Evolutionary conservation across 2,329 filamentous ascomycete species (phyloP), one percentile per base, ranked within the genome.

Genomic region (Penicillium corylophilum): DNA sequence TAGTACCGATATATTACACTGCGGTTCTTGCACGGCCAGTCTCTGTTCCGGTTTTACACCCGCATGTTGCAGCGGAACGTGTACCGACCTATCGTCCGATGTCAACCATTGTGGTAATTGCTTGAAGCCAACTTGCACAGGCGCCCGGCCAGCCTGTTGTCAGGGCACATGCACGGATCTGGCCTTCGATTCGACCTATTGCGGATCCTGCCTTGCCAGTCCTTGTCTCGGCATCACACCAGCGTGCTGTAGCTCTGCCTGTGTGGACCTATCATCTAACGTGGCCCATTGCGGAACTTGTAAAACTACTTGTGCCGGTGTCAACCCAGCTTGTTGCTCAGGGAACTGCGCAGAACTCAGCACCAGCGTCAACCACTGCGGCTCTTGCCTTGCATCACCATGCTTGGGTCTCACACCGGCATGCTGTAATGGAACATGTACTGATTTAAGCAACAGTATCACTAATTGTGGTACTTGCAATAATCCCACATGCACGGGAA

Each of bases 381-480:
- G 56, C 9, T 47, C 48, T 26, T 60, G 57, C 15, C 5, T 18
- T n/a, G 23, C 44, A 6, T 6, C 15, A n/a, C 15, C 31, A n/a
- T 16, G 18, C 39, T 23, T 16, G 2, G 58, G 54, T 4, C n/a
- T 45, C 12, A 15, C 35, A 2, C 54, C 56, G 20, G 46, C 50
- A 39, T 61, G 56, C 18, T 61, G 58, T 29, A 20, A 23, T 40
- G 54, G 54, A 9, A 33, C 16, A 13, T 59, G 58, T 23, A 36
- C 48, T 10, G 56, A 56, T 50, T 23, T 61, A 5, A 49, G 40
- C 16, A 47, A 12, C n/a, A 48, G 44, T 31, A 16, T 49, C 1
- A 49, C 16, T n/a, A 44, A 53, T 36, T 61, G 58, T 15, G 58
- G 58, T 42, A 28, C 40, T 10, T 59, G 58, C 28, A 42, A n/a